These are phyloP conservation scores for Cytospora leucostoma DNA, from an alignment of 2,329 filamentous ascomycete species.

Conservation along the genomic window DNA sequence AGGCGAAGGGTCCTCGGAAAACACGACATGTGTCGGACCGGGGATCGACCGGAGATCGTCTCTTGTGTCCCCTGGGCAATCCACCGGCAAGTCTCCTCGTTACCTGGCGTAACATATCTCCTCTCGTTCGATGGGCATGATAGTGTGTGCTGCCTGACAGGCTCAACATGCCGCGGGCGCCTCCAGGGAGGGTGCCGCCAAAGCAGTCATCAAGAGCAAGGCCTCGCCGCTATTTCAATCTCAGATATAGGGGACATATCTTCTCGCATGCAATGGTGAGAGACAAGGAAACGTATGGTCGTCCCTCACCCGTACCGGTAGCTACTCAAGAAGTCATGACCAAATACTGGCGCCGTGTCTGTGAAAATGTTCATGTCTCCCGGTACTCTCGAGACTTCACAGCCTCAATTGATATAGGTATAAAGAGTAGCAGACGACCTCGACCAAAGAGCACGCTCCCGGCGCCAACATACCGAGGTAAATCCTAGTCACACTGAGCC, in stretches of 20 bases:
- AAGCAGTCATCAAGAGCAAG: neutral
- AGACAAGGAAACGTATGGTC: neutral
- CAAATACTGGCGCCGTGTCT: neutral
- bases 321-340: neutral
- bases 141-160: neutral
- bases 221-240: neutral
- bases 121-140: neutral
- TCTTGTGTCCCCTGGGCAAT: neutral
- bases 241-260: neutral
- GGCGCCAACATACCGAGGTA: too few relatives aligned
- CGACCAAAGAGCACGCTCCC: too few relatives aligned
- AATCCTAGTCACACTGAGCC: too few relatives aligned
- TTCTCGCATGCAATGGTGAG: neutral
- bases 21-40: slow-evolving; percentile 7
- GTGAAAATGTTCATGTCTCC: neutral
- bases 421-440: too few relatives aligned
- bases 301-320: neutral
- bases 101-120: neutral
- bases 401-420: neutral
- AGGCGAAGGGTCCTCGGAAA: neutral
- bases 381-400: neutral
- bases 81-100: neutral
- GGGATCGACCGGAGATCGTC: slow-evolving; percentile 4
- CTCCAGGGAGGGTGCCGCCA: neutral
- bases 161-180: neutral